Evolutionary conservation across 2,329 filamentous ascomycete genomes (phyloP), one percentile per base, ranked within the genome.

Genomic region (Aspergillus fijiensis): DNA sequence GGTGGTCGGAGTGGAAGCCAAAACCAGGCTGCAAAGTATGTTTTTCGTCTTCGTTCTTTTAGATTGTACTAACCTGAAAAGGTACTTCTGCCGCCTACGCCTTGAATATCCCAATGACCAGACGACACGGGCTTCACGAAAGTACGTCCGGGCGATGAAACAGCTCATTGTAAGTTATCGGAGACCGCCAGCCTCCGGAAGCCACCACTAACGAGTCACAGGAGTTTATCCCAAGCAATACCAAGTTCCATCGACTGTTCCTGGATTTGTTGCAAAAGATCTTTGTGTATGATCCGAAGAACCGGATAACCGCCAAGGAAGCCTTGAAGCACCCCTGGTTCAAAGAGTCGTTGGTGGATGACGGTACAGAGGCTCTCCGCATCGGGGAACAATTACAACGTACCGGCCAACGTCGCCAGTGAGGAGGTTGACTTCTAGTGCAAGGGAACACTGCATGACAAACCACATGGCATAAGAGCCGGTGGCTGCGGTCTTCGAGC

Each of bases 61-160:
- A 19, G 35, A 31, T 5, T 2, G 29, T 55, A 55, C 76, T 81
- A 69, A 81, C 66, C 63, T 23, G 54, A 7, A 61, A 65, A 83
- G 82, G 63, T 85, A 85, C 67, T 87, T 87, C 76, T 80, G 71
- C 55, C 73, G 81, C 55, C 80, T 79, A 58, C 85, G 82, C 68
- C 79, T 89, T 39, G 84, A 87, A 67, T 89, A 89, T 68, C 86
- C 86, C 0, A 86, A 87, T 63, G 75, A 75, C 6, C 86, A 88
- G 54, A 89, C 86, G 1, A 84, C 85, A 14, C 84, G 85, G 64
- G 84, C 85, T 25, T 88, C 85, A 23, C 82, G 81, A 67, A 88
- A 87, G 75, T 89, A 88, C 68, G 86, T 89, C 61, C 84, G 84
- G 67, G 85, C 84, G n/a, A 89, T 89, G 86, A 88, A 87, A 75